Percentiles rank a stretch among this genome's conserved stretches.
phyloP scores from a whole-genome alignment of 495 filamentous ascomycete species.

The Chaetomidium leptoderma region DNA sequence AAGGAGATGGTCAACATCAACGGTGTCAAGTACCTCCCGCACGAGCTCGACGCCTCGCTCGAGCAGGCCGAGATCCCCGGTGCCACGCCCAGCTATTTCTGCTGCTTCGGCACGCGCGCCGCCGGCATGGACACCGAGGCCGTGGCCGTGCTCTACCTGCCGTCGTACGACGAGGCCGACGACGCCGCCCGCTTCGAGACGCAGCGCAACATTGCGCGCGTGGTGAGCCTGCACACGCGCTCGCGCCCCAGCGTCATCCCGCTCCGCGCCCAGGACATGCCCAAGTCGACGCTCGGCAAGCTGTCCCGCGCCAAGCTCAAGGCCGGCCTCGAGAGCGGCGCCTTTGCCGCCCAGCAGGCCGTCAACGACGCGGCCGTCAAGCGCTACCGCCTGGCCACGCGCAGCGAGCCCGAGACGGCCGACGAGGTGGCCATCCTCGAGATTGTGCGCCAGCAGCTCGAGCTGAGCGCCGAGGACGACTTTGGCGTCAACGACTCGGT shows the following conservation, averaged over 20 bases:
- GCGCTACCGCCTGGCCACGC: slow-evolving; percentile 6
- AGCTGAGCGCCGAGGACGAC: not conserved
- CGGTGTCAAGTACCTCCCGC: slow-evolving; percentile 44
- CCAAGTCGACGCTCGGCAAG: slow-evolving; percentile 48
- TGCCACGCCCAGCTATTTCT: slow-evolving; percentile 21
- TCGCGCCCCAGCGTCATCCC: slow-evolving; percentile 10
- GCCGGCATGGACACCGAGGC: slow-evolving; percentile 18
- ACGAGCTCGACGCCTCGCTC: slow-evolving; percentile 43
- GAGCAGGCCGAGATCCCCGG: slow-evolving; percentile 31
- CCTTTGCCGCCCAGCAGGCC: slow-evolving; percentile 18
- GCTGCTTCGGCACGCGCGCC: slow-evolving; percentile 28
- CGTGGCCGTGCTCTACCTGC: slow-evolving; percentile 9
- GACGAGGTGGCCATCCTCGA: slow-evolving; percentile 22
- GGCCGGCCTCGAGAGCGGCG: slow-evolving; percentile 31
- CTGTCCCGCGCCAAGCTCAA: slow-evolving; percentile 43
- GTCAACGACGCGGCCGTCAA: slow-evolving; percentile 17
- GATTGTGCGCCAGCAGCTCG: slow-evolving; percentile 7
- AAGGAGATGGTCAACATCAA: slow-evolving; percentile 60
- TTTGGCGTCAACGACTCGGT: slow-evolving; percentile 34
- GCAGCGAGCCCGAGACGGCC: slow-evolving; percentile 9
- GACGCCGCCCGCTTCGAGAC: slow-evolving; percentile 4
- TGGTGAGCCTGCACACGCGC: slow-evolving; percentile 4
- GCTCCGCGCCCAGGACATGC: slow-evolving; percentile 18
- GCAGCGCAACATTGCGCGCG: slow-evolving; percentile 4
- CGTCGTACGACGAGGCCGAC: slow-evolving; percentile 1